Conservation (phyloP, 2,329 filamentous ascomycete genomes). For the Diaporthe caulivora region DNA sequence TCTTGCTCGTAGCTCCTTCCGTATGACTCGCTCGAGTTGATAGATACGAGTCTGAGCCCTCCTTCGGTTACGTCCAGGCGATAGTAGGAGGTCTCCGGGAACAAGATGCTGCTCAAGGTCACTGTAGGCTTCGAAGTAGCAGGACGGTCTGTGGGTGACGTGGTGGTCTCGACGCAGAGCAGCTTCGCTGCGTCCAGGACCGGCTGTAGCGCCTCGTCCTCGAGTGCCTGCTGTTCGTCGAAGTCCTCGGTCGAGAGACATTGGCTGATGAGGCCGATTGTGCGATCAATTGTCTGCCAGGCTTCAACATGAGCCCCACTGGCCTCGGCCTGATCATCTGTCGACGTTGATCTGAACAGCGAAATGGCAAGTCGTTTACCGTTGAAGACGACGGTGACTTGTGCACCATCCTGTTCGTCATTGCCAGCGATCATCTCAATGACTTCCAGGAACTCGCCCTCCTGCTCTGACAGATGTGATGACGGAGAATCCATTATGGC, state of each 20-base stretch:
- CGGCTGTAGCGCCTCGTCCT: background rate
- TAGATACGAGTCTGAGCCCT: background rate
- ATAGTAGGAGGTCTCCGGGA: background rate
- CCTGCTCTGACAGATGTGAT: background rate
- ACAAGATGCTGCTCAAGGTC: background rate
- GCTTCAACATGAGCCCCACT: background rate
- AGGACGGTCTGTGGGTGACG: background rate
- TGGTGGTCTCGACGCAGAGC: conserved; percentile 1
- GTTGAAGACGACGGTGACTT: background rate
- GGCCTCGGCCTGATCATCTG: background rate
- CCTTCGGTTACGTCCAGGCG: background rate
- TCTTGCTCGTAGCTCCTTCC: conserved; percentile 1
- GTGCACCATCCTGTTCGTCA: background rate
- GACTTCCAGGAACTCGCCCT: background rate
- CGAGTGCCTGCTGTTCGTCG: background rate
- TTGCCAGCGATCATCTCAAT: background rate
- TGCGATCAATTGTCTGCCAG: background rate
- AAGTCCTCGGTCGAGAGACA: background rate
- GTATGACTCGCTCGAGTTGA: background rate
- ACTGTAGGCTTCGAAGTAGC: background rate
- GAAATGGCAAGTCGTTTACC: background rate
- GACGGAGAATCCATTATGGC: background rate
- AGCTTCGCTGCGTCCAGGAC: background rate
- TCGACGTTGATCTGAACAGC: background rate
- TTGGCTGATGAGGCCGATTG: background rate